These are phyloP conservation scores for Thalassiosira hispida DNA, from an alignment of 352 stramenopile species.

Conservation along the genomic window DNA sequence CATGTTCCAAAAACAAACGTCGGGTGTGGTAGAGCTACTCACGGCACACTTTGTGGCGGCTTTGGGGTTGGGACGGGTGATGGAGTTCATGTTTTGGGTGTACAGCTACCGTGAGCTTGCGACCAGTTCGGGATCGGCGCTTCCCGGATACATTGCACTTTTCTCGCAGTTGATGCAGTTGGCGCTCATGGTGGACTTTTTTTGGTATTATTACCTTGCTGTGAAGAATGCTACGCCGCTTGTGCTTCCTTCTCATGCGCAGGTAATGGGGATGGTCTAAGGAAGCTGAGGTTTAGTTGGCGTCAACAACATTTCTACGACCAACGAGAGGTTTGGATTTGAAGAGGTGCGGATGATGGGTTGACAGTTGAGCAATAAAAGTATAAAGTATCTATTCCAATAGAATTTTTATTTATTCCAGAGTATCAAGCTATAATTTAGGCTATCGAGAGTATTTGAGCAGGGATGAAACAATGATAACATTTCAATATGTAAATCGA, in stretches of 20 bases:
- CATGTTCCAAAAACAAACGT: constrained; percentile 98
- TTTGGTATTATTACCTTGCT: constrained; percentile 98
- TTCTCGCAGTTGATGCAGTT: constrained; percentile 98
- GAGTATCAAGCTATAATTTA: no score
- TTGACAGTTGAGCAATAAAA: no score
- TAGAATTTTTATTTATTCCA: no score
- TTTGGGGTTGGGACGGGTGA: constrained; percentile 92
- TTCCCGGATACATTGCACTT: constrained; percentile 90
- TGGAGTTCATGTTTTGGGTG: constrained; percentile 98
- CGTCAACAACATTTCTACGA: no score
- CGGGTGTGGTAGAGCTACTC: constrained; percentile 93
- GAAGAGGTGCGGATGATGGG: no score
- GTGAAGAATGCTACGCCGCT: constrained; percentile 85
- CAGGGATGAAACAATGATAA: no score
- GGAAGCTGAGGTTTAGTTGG: no score
- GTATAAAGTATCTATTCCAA: no score
- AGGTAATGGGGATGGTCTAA: constrained; percentile 81
- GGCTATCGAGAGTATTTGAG: no score
- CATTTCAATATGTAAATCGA: no score
- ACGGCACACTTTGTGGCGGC: constrained; percentile 97
- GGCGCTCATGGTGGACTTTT: constrained; percentile 98
- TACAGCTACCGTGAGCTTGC: constrained; percentile 98
- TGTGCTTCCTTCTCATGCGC: constrained; percentile 77
- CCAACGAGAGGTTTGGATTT: no score
- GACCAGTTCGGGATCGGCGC: constrained; percentile 80